These are phyloP conservation scores for Pseudogymnoascus sp. DNA, from an alignment of 2,329 filamentous ascomycete species.

Conservation along the genomic window DNA sequence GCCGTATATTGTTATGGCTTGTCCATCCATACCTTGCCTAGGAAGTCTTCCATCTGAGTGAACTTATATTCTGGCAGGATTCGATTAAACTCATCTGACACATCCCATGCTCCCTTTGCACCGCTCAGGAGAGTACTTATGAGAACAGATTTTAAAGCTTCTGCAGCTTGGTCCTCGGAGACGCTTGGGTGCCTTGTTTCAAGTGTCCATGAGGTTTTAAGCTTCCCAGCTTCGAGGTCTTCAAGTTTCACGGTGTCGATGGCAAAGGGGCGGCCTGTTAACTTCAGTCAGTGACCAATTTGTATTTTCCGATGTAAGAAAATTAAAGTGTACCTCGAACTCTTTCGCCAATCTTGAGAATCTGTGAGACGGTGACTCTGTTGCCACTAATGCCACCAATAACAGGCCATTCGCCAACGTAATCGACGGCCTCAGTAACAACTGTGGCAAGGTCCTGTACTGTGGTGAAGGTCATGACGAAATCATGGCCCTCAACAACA, in stretches of 20 bases:
- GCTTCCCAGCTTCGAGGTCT: constrained; percentile 41
- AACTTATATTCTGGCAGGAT: constrained; percentile 41
- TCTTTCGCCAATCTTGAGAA: constrained; percentile 36
- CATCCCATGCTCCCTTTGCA: constrained; percentile 38
- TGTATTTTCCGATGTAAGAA: not conserved
- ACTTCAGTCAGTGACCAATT: constrained; percentile 17
- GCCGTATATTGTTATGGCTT: constrained; percentile 26
- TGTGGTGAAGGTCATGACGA: constrained; percentile 39
- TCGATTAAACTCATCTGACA: constrained; percentile 40
- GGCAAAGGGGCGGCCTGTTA: constrained; percentile 32
- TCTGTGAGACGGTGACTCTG: constrained; percentile 23
- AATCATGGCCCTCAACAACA: constrained; percentile 37
- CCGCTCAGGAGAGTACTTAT: constrained; percentile 39
- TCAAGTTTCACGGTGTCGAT: constrained; percentile 41
- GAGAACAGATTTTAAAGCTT: constrained; percentile 34
- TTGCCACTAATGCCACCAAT: constrained; percentile 30
- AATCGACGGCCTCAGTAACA: constrained; percentile 29
- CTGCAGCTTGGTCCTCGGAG: constrained; percentile 31
- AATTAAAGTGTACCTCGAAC: constrained; percentile 34
- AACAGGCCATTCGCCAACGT: constrained; percentile 30
- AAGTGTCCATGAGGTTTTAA: constrained; percentile 39
- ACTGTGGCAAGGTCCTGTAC: constrained; percentile 39
- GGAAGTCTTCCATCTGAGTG: constrained; percentile 36
- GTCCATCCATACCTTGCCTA: constrained; percentile 29
- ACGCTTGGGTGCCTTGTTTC: constrained; percentile 27